These are phyloP conservation scores for Lomentospora prolificans DNA, from an alignment of 2,329 filamentous ascomycete species.

Conservation along the genomic window DNA sequence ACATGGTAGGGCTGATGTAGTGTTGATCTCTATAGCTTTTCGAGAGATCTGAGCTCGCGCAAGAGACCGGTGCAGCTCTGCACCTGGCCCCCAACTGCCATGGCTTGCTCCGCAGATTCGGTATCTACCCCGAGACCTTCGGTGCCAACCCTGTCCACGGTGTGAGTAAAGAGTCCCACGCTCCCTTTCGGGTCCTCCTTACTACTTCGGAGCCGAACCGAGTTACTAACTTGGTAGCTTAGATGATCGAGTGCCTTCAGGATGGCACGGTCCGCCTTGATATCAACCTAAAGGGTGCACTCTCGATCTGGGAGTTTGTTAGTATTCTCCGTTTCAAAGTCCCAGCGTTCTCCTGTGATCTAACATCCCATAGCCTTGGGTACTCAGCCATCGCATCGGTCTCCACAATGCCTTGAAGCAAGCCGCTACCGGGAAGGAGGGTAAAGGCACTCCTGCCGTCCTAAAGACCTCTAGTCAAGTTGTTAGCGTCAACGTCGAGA, in stretches of 20 bases:
- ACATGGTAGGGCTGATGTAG: too few relatives aligned
- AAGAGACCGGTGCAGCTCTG: slow-evolving; percentile 51
- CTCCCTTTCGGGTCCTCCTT: background rate
- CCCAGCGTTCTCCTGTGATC: background rate
- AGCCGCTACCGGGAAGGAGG: slow-evolving; percentile 26
- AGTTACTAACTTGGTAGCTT: background rate
- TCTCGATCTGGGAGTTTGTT: slow-evolving; percentile 34
- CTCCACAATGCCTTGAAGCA: slow-evolving; percentile 40
- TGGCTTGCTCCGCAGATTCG: slow-evolving; percentile 37
- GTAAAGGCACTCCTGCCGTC: slow-evolving; percentile 23
- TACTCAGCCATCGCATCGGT: slow-evolving; percentile 39
- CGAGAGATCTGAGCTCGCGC: slow-evolving; percentile 45
- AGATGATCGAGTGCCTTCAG: slow-evolving; percentile 26
- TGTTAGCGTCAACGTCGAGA: slow-evolving; percentile 28
- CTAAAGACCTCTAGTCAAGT: slow-evolving; percentile 32
- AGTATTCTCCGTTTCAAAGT: background rate
- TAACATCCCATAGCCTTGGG: slow-evolving; percentile 22
- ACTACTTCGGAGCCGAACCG: too few relatives aligned
- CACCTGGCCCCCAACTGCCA: slow-evolving; percentile 53
- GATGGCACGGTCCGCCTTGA: slow-evolving; percentile 25
- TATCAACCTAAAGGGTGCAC: slow-evolving; percentile 23
- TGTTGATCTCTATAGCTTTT: slow-evolving; percentile 34
- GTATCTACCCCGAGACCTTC: slow-evolving; percentile 26
- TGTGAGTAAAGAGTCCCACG: slow-evolving; percentile 10
- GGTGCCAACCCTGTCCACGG: slow-evolving; percentile 26